These are phyloP conservation scores for Talaromyces borbonicus DNA, from an alignment of 495 filamentous ascomycete species.

Conservation along the genomic window DNA sequence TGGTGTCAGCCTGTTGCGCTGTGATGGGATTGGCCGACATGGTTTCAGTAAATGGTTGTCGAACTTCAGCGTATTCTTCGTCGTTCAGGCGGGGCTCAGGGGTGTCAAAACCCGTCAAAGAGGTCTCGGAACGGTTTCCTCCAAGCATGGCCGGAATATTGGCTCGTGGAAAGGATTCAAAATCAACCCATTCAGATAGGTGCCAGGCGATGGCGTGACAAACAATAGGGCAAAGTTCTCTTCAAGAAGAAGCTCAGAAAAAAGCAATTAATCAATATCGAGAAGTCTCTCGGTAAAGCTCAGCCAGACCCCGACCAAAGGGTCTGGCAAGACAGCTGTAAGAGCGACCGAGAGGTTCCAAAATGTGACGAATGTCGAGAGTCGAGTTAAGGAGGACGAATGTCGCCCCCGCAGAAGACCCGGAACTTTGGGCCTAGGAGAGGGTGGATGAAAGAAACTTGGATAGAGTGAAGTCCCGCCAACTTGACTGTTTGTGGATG, in stretches of 20 bases:
- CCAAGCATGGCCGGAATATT: constrained; percentile 45
- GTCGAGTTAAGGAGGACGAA: constrained; percentile 92
- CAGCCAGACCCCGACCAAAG: constrained; percentile 38
- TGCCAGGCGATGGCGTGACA: neutral
- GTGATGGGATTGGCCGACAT: constrained; percentile 23
- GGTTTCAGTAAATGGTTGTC: constrained; percentile 52
- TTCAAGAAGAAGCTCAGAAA: no score
- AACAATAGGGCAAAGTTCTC: no score
- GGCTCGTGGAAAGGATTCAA: constrained; percentile 1
- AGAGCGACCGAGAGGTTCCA: constrained; percentile 26
- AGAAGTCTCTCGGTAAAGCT: constrained; percentile 3
- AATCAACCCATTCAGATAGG: constrained; percentile 8
- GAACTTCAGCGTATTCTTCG: constrained; percentile 61
- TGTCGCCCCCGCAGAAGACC: constrained; percentile 92
- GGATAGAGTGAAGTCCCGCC: constrained; percentile 73
- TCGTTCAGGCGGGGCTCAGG: constrained; percentile 65
- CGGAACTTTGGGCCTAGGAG: constrained; percentile 83
- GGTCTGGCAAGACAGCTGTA: constrained; percentile 37
- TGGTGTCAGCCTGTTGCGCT: constrained; percentile 21
- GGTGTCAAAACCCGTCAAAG: constrained; percentile 55
- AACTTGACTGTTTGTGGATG: constrained; percentile 70
- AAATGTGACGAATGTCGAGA: constrained; percentile 18
- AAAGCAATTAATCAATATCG: constrained; percentile 1
- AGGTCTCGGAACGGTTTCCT: constrained; percentile 50
- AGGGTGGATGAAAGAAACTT: constrained; percentile 80